Evolutionary conservation across 2,329 filamentous ascomycete species (phyloP), one percentile per base, ranked within the genome.

Genomic region (Cladophialophora bantiana): DNA sequence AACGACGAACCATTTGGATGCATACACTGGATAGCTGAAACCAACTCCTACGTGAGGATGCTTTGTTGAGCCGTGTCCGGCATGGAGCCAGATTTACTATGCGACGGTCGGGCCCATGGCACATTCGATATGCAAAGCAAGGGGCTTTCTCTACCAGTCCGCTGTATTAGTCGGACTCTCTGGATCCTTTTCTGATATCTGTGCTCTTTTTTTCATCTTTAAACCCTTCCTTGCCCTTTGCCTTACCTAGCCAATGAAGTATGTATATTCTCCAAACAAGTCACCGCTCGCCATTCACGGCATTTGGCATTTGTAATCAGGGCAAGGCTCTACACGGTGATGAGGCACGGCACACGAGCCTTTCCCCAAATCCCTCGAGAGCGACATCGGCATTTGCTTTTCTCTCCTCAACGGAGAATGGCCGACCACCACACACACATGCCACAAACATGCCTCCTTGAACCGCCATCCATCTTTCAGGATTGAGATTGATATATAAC

Each of bases 361-460:
- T 60, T 60, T 18, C 58, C 42, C 57, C 40, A 59, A 52, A n/a
- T 10, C 6, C 7, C 12, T n/a, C 38, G 42, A 18, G 52, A 53
- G 45, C 59, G 64, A 60, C 59, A 66, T 62, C 59, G 59, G 58
- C 50, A 61, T 26, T 13, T 61, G 59, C n/a, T 7, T 31, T 7
- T 10, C 7, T 61, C 60, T 55, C 53, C 60, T 53, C 40, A 35
- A 34, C 64, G 64, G 64, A 59, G 64, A 62, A 62, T 66, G 59
- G 59, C 64, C 64, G 64, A 59, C 32, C 40, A 26, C 26, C 26
- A 26, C 26, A 26, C 26, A 26, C 2, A 26, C 26, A 26, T 26
- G 26, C 26, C 26, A 26, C 26, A 26, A 26, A 26, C 26, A 26
- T 3, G 26, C 26, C 26, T 26, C 26, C 26, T 26, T 26, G 26